Evolutionary conservation across 805 yeast species (phyloP), one percentile per base, ranked within the genome.

Genomic region (Wickerhamomyces silvicola): DNA sequence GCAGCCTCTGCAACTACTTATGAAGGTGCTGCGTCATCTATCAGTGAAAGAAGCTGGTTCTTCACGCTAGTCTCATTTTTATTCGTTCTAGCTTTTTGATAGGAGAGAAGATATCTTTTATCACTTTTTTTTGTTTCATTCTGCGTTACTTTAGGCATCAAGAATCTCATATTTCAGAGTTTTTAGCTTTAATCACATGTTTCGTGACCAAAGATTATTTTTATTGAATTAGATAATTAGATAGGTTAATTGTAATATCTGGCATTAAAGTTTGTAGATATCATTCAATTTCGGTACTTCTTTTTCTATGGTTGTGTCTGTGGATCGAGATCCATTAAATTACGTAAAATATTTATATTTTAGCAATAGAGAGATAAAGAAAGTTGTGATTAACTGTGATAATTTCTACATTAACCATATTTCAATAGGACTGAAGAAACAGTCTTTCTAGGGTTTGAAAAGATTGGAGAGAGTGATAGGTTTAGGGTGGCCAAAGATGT

Each of bases 401-500:
- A 9, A 10, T 24, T 13, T 24, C 26, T 9, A 13, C 14, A 7
- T 12, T 24, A 13, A 13, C 26, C 7, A 24, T 10, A 7, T 22
- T 8, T 8, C 13, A 11, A n/a, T 10, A 43, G 40, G 46, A 36
- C 43, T 5, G 47, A 41, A 22, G 47, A 43, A 28, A 14, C 38
- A 8, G 29, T 44, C 6, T 34, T 38, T 13, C 27, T 27, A 14
- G 33, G 38, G 6, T 6, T 38, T 10, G 38, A 36, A 3, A 36
- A 39, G 4, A 28, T 37, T n/a, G 17, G 26, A 15, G 19, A n/a
- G 11, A n/a, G 30, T 5, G 55, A 47, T 30, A 20, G 29, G 10
- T 43, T 31, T 25, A 38, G 56, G 26, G 52, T 47, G 2, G 36
- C 35, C 5, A 51, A 51, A 31, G 56, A 51, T 26, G 32, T 51